Evolutionary conservation across 2,329 filamentous ascomycete species (phyloP), one percentile per base, ranked within the genome.

Genomic region (Pseudogymnoascus sp.): DNA sequence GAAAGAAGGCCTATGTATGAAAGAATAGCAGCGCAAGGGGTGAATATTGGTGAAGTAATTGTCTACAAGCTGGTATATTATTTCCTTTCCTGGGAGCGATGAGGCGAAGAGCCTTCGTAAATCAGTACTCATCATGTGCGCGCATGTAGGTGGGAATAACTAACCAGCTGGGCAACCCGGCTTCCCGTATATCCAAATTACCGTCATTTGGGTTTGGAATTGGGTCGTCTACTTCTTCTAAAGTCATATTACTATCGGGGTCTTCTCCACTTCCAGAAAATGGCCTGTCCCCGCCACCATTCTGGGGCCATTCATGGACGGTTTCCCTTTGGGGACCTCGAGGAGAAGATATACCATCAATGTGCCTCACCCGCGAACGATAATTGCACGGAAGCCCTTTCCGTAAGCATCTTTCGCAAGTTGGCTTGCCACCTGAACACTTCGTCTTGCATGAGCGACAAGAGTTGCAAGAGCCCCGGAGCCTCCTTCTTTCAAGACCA

Each of bases 31-130:
- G 14, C 69, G 64, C 12, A 70, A 57, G 0, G 68, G 66, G 32
- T 70, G 69, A 18, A 70, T 66, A 47, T 70, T 66, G 35, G 67
- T 59, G 61, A 70, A 70, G 62, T 70, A 70, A 22, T 67, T 65
- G 30, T 70, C 68, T 28, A 66, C 60, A 12, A 63, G 50, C 30
- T 38, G 43, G 12, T 28, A 28, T 16, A 61, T 35, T 18, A 28
- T 39, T 60, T 59, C 47, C 22, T 34, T 38, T 7, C 22, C 16
- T 14, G 60, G 60, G 14, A 61, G 34, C 14, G 34, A 57, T 2
- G 43, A 30, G 12, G 43, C 37, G 50, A 59, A 59, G 9, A 61
- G 50, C 60, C 60, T 61, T 50, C 12, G 7, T 9, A 25, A 25
- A 32, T 57, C n/a, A 60, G 37, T n/a, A 34, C 11, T 25, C 30